Evolutionary conservation across 163 green algal species (phyloP).

Genomic region (Chlamydomonas reinhardtii): DNA sequence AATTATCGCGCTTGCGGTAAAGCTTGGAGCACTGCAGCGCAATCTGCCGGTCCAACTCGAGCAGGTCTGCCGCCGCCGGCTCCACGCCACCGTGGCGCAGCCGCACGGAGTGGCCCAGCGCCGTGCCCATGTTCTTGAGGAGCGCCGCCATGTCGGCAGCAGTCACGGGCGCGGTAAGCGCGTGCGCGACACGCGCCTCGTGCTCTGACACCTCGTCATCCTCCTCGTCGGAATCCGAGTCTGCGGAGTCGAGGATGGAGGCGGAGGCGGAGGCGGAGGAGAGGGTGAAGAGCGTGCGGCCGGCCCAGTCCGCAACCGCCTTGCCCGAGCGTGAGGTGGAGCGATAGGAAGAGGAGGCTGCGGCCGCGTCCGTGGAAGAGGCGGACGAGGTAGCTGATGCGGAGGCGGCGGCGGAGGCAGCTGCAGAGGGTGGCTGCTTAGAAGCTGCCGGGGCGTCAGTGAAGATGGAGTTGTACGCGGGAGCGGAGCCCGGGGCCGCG

Average conservation of each 20-base stretch:
- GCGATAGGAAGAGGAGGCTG: background rate
- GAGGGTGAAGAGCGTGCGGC: slow-evolving; percentile 25
- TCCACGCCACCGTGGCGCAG: slow-evolving; percentile 38
- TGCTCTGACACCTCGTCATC: background rate
- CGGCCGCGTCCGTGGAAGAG: background rate
- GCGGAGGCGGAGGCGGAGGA: no score
- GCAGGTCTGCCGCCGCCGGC: slow-evolving; percentile 6
- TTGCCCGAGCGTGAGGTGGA: background rate
- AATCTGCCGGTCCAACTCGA: slow-evolving; percentile 46
- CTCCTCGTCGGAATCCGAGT: slow-evolving; percentile 11
- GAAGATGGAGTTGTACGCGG: background rate
- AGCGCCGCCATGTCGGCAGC: slow-evolving; percentile 29
- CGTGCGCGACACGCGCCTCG: slow-evolving; percentile 8
- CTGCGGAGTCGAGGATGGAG: background rate
- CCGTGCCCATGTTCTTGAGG: slow-evolving; percentile 22
- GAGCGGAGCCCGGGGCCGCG: background rate
- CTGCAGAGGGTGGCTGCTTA: background rate
- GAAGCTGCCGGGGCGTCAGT: background rate
- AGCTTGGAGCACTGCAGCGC: slow-evolving; percentile 25
- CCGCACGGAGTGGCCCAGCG: slow-evolving; percentile 25
- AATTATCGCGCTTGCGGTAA: slow-evolving; percentile 22
- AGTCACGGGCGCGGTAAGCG: background rate
- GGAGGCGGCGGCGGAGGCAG: background rate
- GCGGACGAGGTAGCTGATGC: background rate
- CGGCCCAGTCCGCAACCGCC: slow-evolving; percentile 4